A percentile compares a stretch with the other conserved stretches of the same genome.
Evolutionary conservation across 78 protist genomes (phyloP).

Genomic region (Polysphondylium violaceum): DNA sequence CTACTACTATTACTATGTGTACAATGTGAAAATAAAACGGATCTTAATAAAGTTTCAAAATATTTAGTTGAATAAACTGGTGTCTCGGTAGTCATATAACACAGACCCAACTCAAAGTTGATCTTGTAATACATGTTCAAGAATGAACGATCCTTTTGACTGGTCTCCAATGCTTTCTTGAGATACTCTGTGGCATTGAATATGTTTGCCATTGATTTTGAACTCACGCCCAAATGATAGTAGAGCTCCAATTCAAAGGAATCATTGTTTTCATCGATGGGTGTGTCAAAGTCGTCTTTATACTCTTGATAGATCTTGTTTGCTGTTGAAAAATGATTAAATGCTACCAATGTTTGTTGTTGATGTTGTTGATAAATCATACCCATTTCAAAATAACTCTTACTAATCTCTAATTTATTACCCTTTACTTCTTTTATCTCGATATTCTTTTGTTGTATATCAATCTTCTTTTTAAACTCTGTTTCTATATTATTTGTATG

Average conservation of each 20-base stretch:
- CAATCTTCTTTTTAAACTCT: slow-evolving; percentile 64
- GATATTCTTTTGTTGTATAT: slow-evolving; percentile 24
- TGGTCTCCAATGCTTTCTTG: slow-evolving; percentile 53
- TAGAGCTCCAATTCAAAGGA: slow-evolving; percentile 34
- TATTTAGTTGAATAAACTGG: slow-evolving; percentile 54
- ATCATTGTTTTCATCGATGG: slow-evolving; percentile 31
- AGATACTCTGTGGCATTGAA: slow-evolving; percentile 70
- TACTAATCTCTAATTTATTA: slow-evolving; percentile 49
- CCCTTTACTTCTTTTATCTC: slow-evolving; percentile 32
- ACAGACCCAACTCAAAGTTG: slow-evolving; percentile 32
- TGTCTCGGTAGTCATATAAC: slow-evolving; percentile 56
- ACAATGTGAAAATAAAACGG: slow-evolving; percentile 38
- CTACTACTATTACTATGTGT: too few relatives aligned
- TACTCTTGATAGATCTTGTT: slow-evolving; percentile 58
- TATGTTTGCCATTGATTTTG: slow-evolving; percentile 67
- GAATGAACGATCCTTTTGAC: slow-evolving; percentile 1
- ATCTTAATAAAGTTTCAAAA: slow-evolving; percentile 22
- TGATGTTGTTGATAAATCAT: slow-evolving; percentile 16
- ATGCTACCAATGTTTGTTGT: slow-evolving; percentile 60
- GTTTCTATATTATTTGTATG: neutral
- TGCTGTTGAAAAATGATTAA: slow-evolving; percentile 45
- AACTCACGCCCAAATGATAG: slow-evolving; percentile 44
- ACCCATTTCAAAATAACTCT: slow-evolving; percentile 56
- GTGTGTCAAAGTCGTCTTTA: slow-evolving; percentile 72
- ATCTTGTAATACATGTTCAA: slow-evolving; percentile 13